Evolutionary conservation across 257 asterid genomes (phyloP).

Genomic region (Salvia miltiorrhiza): DNA sequence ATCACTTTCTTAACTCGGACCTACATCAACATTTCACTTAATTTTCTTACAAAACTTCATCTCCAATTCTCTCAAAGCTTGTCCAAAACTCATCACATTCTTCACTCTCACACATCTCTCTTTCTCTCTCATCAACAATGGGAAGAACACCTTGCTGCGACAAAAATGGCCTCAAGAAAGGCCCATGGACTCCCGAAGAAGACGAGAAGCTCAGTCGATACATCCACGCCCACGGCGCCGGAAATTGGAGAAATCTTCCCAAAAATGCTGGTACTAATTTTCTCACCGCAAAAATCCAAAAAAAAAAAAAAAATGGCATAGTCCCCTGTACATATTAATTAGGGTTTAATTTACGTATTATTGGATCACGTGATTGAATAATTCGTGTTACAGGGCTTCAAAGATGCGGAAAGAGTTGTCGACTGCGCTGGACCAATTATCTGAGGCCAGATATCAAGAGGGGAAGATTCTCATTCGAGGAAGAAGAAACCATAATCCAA

Average conservation of each 20-base stretch:
- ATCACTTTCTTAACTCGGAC: conserved; percentile 32
- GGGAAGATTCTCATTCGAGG: conserved; percentile 80
- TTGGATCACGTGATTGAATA: too few relatives aligned
- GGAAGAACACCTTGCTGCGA: conserved; percentile 89
- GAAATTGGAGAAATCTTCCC: conserved; percentile 77
- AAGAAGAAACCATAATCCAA: conserved; percentile 78
- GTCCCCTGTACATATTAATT: too few relatives aligned
- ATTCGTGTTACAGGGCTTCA: conserved; percentile 57
- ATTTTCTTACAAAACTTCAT: conserved; percentile 20
- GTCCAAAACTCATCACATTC: background rate
- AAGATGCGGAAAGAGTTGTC: conserved; percentile 79
- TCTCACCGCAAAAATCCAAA: background rate
- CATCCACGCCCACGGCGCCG: conserved; percentile 61
- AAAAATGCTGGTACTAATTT: conserved; percentile 57
- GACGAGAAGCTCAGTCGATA: conserved; percentile 52
- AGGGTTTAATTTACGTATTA: too few relatives aligned
- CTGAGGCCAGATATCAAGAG: conserved; percentile 82
- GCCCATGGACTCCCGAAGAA: conserved; percentile 86
- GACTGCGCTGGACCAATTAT: conserved; percentile 81
- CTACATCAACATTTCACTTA: conserved; percentile 30
- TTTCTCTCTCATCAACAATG: conserved; percentile 32
- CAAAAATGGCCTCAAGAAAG: conserved; percentile 67
- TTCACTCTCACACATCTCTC: background rate
- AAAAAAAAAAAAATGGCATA: too few relatives aligned
- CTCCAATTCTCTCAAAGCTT: background rate